These are phyloP conservation scores for Neurospora sublineolata DNA, from an alignment of 495 filamentous ascomycete genomes.

Conservation along the genomic window DNA sequence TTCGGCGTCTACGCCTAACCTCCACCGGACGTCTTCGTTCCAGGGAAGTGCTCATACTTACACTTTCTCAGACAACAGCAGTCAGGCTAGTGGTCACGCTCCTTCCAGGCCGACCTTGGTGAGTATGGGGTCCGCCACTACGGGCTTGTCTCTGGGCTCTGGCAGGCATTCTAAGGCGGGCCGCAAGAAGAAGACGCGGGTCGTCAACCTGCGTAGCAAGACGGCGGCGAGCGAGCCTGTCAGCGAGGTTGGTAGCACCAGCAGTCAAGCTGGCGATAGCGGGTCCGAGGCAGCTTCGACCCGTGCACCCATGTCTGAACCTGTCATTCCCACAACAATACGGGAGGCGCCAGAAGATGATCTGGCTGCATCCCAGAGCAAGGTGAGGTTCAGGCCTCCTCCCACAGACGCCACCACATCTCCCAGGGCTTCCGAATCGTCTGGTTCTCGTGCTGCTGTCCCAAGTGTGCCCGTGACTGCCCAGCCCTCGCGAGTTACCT, in stretches of 20 bases:
- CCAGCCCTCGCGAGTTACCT: not conserved
- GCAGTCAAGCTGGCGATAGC: constrained; percentile 32
- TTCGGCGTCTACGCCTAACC: constrained; percentile 38
- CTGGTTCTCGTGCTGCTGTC: not conserved
- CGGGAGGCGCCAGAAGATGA: constrained; percentile 48
- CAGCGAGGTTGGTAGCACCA: constrained; percentile 29
- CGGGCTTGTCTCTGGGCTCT: constrained; percentile 52
- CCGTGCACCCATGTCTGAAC: constrained; percentile 38
- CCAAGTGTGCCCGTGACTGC: not conserved
- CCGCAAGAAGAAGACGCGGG: constrained; percentile 80
- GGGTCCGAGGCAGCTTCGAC: constrained; percentile 27
- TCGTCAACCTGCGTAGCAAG: constrained; percentile 74
- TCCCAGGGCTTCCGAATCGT: constrained; percentile 13
- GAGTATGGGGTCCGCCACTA: constrained; percentile 39
- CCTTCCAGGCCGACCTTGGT: constrained; percentile 36
- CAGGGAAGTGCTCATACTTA: constrained; percentile 51
- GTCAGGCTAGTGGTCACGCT: constrained; percentile 35
- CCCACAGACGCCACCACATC: constrained; percentile 13
- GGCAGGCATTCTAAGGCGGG: constrained; percentile 55
- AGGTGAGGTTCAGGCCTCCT: constrained; percentile 27
- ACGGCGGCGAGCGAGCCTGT: constrained; percentile 10
- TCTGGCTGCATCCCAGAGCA: constrained; percentile 28
- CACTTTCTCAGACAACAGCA: constrained; percentile 46
- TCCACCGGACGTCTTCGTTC: constrained; percentile 51
- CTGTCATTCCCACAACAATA: constrained; percentile 28